Conservation (phyloP, 2,329 filamentous ascomycete genomes). For the Paraconiothyrium sp. region DNA sequence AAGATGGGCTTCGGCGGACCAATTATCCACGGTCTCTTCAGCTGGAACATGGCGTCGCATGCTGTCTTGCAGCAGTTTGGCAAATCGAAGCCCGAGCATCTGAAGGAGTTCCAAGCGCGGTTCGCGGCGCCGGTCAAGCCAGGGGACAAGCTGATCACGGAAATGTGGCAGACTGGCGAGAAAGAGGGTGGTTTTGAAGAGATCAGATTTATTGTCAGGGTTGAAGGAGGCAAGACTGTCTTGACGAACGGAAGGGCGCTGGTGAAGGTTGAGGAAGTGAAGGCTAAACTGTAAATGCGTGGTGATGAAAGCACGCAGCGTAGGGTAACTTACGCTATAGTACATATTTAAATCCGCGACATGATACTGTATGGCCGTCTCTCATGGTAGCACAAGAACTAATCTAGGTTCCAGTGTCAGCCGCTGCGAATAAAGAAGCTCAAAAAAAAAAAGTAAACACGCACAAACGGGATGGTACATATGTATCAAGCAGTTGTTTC, state of each 20-base stretch:
- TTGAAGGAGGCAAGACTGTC: conserved; percentile 83
- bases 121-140: conserved; percentile 87
- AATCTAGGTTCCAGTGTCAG: too few species aligned
- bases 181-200: conserved; percentile 77
- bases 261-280: conserved; percentile 68
- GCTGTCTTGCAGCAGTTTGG: conserved; percentile 77
- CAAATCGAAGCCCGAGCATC: conserved; percentile 78
- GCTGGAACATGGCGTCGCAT: conserved; percentile 83
- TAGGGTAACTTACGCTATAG: too few species aligned
- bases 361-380: too few species aligned
- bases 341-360: too few species aligned
- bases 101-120: conserved; percentile 88
- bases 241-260: conserved; percentile 86
- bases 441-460: too few species aligned
- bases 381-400: too few species aligned
- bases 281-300: conserved; percentile 48
- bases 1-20: conserved; percentile 91
- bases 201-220: conserved; percentile 79
- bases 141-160: conserved; percentile 81
- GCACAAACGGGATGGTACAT: background rate
- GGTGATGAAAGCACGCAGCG: too few species aligned
- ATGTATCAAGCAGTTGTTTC: background rate
- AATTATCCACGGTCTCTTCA: conserved; percentile 90
- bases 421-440: too few species aligned
- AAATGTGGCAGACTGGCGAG: conserved; percentile 82